These are phyloP conservation scores for Bertia moriformis DNA, from an alignment of 2,329 filamentous ascomycete genomes.

Conservation along the genomic window DNA sequence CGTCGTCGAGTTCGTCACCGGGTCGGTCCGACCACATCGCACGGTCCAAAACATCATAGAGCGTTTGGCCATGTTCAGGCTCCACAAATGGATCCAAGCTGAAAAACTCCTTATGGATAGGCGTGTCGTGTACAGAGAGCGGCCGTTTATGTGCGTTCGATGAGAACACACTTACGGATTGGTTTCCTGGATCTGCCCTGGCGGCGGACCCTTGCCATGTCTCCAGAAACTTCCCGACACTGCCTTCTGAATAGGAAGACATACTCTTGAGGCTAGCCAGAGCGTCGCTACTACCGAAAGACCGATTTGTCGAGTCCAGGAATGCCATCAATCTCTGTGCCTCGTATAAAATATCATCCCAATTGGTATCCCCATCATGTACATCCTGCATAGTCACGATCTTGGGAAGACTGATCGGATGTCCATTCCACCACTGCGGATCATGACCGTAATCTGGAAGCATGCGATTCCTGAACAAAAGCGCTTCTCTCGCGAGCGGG, in stretches of 20 bases:
- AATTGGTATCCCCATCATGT: conserved; percentile 14
- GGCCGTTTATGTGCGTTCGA: conserved; percentile 24
- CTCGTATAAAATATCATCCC: conserved; percentile 35
- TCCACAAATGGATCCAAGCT: conserved; percentile 20
- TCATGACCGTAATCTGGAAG: conserved; percentile 36
- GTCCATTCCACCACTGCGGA: conserved; percentile 47
- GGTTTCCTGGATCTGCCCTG: conserved; percentile 20
- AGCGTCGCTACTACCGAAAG: conserved; percentile 39
- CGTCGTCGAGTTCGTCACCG: conserved; percentile 21
- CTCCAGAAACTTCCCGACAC: conserved; percentile 27
- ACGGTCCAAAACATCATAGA: conserved; percentile 37
- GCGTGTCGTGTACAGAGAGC: conserved; percentile 9
- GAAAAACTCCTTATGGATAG: conserved; percentile 19
- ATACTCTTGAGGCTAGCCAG: conserved; percentile 25
- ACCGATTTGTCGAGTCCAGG: conserved; percentile 36
- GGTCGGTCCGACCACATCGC: conserved; percentile 28
- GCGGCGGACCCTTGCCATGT: conserved; percentile 29
- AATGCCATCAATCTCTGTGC: conserved; percentile 47
- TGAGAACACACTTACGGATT: conserved; percentile 25
- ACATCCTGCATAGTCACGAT: conserved; percentile 27
- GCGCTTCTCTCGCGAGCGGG: conserved; percentile 38
- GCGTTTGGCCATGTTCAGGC: conserved; percentile 18
- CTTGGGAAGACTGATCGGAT: conserved; percentile 28
- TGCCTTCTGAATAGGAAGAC: conserved; percentile 14
- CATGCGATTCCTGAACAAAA: conserved; percentile 29